Evolutionary conservation across 768 basidiomycete genomes (phyloP).

Genomic region (Hericium rajendrae): DNA sequence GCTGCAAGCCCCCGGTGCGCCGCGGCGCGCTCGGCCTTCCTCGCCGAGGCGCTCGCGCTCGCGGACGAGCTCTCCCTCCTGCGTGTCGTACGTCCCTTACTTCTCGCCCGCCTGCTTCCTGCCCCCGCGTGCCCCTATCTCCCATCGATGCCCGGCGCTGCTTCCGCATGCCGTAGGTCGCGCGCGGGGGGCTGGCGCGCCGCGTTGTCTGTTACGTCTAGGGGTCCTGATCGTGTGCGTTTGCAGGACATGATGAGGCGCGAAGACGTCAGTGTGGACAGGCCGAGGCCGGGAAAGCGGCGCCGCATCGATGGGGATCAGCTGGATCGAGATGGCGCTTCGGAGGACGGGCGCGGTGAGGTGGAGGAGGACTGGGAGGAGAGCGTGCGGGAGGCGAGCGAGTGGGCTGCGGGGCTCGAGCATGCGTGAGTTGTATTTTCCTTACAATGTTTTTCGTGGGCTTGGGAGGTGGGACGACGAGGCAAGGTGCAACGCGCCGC

Average conservation of each 20-base stretch:
- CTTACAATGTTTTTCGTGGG: neutral
- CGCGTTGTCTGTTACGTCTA: neutral
- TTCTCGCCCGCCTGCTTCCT: neutral
- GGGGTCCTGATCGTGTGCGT: neutral
- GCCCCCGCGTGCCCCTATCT: conserved; percentile 1
- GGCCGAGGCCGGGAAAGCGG: conserved; percentile 9
- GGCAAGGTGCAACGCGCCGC: neutral
- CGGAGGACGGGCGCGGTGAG: neutral
- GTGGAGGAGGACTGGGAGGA: conserved; percentile 1
- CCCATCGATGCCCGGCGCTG: conserved; percentile 14
- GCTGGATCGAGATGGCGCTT: conserved; percentile 3
- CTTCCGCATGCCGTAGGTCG: neutral
- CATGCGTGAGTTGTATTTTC: conserved; percentile 22
- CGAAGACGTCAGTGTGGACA: conserved; percentile 4
- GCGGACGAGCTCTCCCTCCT: conserved; percentile 60
- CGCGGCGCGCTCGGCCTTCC: conserved; percentile 38
- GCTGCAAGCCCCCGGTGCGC: conserved; percentile 28
- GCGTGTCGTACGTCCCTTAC: conserved; percentile 44
- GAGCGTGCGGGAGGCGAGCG: conserved; percentile 9
- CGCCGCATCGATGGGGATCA: conserved; percentile 14
- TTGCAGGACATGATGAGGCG: conserved; percentile 8
- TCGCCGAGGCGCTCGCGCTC: conserved; percentile 50
- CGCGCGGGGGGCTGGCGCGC: neutral
- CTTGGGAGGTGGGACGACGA: neutral
- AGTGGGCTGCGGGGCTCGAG: conserved; percentile 10